These are phyloP conservation scores for Leccinum disarticulatum DNA, from an alignment of 768 basidiomycete genomes.

Conservation along the genomic window DNA sequence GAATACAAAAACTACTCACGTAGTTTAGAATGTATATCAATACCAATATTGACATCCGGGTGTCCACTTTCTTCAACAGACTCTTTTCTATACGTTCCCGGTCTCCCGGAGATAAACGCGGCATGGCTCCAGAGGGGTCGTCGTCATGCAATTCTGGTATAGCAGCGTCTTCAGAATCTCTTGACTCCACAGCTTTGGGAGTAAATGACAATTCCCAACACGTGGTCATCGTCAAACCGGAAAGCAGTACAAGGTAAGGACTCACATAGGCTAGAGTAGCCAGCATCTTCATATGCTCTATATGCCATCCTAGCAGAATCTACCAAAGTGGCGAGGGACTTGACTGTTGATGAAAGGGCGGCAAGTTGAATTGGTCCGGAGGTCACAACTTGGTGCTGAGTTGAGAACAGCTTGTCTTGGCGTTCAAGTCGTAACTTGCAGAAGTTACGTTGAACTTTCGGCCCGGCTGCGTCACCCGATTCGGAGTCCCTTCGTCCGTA, in stretches of 20 bases:
- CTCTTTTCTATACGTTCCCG: conserved; percentile 41
- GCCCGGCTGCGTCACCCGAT: no score
- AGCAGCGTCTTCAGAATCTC: conserved; percentile 8
- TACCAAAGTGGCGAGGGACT: not conserved
- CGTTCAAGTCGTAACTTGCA: not conserved
- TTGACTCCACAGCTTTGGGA: conserved; percentile 1
- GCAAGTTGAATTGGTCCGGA: no score
- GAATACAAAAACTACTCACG: conserved; percentile 20
- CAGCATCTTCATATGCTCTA: conserved; percentile 5
- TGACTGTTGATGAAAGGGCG: no score
- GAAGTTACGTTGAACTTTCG: not conserved
- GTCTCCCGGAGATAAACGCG: conserved; percentile 11
- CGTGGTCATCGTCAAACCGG: not conserved
- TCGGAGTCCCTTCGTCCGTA: no score
- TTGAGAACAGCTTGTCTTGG: no score
- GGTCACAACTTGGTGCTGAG: no score
- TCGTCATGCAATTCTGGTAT: not conserved
- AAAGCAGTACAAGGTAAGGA: not conserved
- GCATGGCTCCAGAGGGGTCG: not conserved
- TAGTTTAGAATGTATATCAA: conserved; percentile 38
- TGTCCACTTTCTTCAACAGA: conserved; percentile 38
- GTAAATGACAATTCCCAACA: not conserved
- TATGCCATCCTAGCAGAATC: conserved; percentile 7
- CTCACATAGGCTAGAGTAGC: conserved; percentile 23
- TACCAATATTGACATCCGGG: conserved; percentile 36